Evolutionary conservation across 371 early-diverging fungal genomes (phyloP), one percentile per base, ranked within the genome.

Genomic region (Lichtheimia ornata): DNA sequence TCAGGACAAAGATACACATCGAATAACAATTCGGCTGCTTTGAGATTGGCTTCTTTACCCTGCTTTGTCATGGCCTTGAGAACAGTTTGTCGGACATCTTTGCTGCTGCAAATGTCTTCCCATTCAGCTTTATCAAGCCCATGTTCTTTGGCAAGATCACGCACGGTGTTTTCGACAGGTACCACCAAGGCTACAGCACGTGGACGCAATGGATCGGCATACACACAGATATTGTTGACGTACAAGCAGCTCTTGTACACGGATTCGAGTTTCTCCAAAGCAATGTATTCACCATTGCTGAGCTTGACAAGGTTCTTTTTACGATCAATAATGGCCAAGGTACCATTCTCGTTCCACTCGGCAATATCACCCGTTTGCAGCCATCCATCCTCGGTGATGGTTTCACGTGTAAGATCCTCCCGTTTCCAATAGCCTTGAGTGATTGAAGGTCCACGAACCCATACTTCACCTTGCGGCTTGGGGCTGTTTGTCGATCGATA

Each of bases 221-320:
- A 89, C 22, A 98, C 85, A 74, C 93, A 94, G 44, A 96, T 84
- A 72, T 93, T 93, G 72, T 82, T 84, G 44, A 93, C 88, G 69
- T 79, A 90, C 13, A 84, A 61, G 52, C 88, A 87, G 58, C 85
- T 86, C 76, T 90, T 90, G 86, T 96, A 97, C 3, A 92, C 83
- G 4, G 94, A 88, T 77, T 99, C 99, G 42, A 99, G 79, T 69
- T 97, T 97, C 73, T 99, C 99, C 35, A 99, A 84, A 0, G 97
- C 97, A 74, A 91, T 93, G 79, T 99, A 99, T 79, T 99, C 99
- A 64, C 99, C 99, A 66, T 92, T 88, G 45, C 81, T 80, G 25
- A 87, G 62, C 44, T 80, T 97, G 69, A 97, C 88, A 22, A 92
- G 67, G 59, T 88, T 93, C 83, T 93, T 94, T 53, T 83, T 86